Evolutionary conservation across 1,139 yeast species (phyloP).

Genomic region (Nakaseomyces delphensis): DNA sequence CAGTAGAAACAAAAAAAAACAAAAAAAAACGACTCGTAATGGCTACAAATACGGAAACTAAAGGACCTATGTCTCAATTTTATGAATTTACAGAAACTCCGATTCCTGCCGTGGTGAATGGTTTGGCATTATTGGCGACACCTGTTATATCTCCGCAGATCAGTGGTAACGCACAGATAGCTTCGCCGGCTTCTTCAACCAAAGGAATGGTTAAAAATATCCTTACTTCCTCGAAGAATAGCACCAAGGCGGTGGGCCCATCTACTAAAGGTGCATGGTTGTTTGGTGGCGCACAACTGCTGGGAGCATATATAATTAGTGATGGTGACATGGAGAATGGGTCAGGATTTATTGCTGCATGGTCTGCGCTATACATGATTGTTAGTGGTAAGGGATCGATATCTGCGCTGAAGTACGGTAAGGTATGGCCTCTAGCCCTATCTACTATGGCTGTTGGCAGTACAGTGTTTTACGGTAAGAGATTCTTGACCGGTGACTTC

Average conservation of each 20-base stretch:
- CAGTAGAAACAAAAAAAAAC: background rate
- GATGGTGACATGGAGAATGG: constrained; percentile 82
- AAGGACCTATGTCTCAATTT: background rate
- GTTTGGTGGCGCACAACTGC: constrained; percentile 63
- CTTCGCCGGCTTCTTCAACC: constrained; percentile 3
- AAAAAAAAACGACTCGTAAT: background rate
- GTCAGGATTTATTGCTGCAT: constrained; percentile 78
- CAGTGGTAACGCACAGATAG: constrained; percentile 1
- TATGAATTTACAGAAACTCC: constrained; percentile 2
- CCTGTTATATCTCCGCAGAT: constrained; percentile 2
- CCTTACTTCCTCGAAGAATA: background rate
- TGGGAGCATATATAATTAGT: constrained; percentile 72
- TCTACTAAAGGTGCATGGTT: constrained; percentile 39
- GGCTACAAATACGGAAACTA: background rate
- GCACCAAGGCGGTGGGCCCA: constrained; percentile 35
- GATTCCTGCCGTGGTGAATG: constrained; percentile 2
- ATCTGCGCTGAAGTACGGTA: constrained; percentile 36
- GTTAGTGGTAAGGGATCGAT: constrained; percentile 64
- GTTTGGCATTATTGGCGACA: background rate
- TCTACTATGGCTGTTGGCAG: constrained; percentile 54
- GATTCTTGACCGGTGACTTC: constrained; percentile 41
- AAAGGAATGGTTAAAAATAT: constrained; percentile 2
- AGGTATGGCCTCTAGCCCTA: constrained; percentile 54
- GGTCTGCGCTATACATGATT: constrained; percentile 71
- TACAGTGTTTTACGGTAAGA: constrained; percentile 58